Percentiles rank a stretch among this genome's conserved stretches.
phyloP scores from a whole-genome alignment of 2,329 filamentous ascomycete genomes.

The Cladosporium sp. region DNA sequence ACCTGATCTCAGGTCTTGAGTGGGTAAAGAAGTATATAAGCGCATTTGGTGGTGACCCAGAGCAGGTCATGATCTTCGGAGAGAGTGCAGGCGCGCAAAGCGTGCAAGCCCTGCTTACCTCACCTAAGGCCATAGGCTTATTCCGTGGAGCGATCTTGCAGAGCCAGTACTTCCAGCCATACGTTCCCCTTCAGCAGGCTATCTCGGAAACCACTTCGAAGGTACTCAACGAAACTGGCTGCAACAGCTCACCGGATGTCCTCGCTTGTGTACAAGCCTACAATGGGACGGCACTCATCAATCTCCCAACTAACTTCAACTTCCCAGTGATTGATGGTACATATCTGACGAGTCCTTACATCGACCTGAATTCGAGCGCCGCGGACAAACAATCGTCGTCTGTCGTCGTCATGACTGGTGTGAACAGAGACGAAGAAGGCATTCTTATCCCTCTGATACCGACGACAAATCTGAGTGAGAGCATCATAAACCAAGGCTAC shows the following conservation, averaged over 20 bases:
- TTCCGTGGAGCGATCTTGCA: slow-evolving; percentile 50
- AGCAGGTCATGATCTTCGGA: slow-evolving; percentile 42
- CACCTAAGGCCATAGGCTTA: slow-evolving; percentile 44
- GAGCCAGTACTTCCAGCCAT: slow-evolving; percentile 20
- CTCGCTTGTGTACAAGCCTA: slow-evolving; percentile 28
- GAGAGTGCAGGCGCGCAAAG: slow-evolving; percentile 35
- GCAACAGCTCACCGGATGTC: slow-evolving; percentile 22
- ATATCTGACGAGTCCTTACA: not conserved
- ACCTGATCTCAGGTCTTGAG: slow-evolving; percentile 43
- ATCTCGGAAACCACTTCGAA: slow-evolving; percentile 21
- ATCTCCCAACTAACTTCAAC: not conserved
- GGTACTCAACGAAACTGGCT: slow-evolving; percentile 30
- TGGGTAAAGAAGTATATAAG: slow-evolving; percentile 29
- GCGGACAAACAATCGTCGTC: slow-evolving; percentile 24
- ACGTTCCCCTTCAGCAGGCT: slow-evolving; percentile 20
- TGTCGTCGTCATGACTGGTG: slow-evolving; percentile 40
- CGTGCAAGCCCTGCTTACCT: slow-evolving; percentile 52
- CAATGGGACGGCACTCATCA: slow-evolving; percentile 4
- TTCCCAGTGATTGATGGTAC: not conserved
- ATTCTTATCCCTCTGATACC: slow-evolving; percentile 34
- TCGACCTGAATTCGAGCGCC: slow-evolving; percentile 2
- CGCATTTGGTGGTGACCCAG: slow-evolving; percentile 24
- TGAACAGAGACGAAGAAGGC: slow-evolving; percentile 42
- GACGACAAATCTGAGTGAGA: slow-evolving; percentile 25
- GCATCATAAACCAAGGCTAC: not conserved